Evolutionary conservation across 176 grass and related monocot genomes (phyloP).

Genomic region (Hyparrhenia diplandra): DNA sequence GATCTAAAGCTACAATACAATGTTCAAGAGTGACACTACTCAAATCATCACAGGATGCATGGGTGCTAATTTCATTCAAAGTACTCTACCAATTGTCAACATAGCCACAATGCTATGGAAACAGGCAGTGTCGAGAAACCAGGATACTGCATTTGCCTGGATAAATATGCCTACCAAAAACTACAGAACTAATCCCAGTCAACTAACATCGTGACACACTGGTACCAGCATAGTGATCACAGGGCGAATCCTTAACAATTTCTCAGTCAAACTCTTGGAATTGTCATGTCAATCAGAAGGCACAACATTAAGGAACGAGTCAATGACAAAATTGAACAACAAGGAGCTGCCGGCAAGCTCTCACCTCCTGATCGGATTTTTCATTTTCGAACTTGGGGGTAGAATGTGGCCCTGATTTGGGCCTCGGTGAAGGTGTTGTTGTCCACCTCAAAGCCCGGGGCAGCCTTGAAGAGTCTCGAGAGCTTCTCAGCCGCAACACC

Average conservation of each 20-base stretch:
- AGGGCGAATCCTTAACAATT: background rate
- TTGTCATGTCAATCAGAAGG: background rate
- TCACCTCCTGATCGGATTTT: slow-evolving; percentile 89
- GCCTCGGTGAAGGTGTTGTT: slow-evolving; percentile 61
- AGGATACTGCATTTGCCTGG: background rate
- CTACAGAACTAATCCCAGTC: background rate
- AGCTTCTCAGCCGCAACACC: background rate
- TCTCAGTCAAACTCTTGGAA: background rate
- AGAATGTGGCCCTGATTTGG: slow-evolving; percentile 87
- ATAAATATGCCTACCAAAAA: background rate
- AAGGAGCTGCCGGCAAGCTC: background rate
- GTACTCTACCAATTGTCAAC: background rate
- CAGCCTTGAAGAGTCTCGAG: slow-evolving; percentile 53
- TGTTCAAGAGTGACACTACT: background rate
- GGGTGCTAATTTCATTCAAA: background rate
- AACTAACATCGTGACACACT: background rate
- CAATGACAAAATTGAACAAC: slow-evolving; percentile 10
- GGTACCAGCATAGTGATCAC: background rate
- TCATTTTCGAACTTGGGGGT: slow-evolving; percentile 99
- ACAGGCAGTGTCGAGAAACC: background rate
- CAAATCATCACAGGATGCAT: background rate
- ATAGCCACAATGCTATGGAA: background rate
- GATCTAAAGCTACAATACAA: background rate
- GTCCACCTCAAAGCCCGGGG: slow-evolving; percentile 57
- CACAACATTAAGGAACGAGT: background rate